phyloP scores from a whole-genome alignment of 148 eudicot species.

The Rhododendron henanense region DNA sequence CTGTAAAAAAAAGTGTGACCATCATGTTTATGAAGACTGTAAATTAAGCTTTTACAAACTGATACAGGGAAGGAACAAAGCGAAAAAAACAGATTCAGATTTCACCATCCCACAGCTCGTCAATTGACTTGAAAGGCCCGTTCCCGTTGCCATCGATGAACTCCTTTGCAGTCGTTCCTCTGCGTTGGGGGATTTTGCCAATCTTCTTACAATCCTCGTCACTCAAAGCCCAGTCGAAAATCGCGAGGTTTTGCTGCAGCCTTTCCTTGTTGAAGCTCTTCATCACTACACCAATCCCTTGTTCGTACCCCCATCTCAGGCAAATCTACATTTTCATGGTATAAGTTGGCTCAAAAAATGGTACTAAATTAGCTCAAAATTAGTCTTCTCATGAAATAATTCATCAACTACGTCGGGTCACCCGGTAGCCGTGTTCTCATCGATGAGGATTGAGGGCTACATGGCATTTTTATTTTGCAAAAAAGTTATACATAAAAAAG shows the following conservation, averaged over 20 bases:
- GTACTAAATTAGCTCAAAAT: too few relatives aligned
- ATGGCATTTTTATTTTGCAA: too few relatives aligned
- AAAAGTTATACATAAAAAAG: too few relatives aligned
- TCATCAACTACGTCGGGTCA: not conserved
- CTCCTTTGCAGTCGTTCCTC: not conserved
- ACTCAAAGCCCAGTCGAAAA: not conserved
- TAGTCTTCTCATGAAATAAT: not conserved
- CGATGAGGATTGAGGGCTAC: too few relatives aligned
- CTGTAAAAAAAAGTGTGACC: too few relatives aligned
- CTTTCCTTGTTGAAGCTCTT: not conserved
- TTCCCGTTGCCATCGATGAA: not conserved
- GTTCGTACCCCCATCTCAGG: not conserved
- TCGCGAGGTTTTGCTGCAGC: not conserved
- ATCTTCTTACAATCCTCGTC: not conserved
- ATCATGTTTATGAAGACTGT: not conserved
- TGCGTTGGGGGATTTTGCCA: not conserved
- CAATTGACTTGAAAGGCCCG: not conserved
- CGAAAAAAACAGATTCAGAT: not conserved
- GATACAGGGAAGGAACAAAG: not conserved
- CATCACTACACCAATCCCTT: not conserved
- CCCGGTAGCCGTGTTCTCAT: too few relatives aligned
- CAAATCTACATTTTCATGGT: not conserved
- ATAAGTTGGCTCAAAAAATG: not conserved
- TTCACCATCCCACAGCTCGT: not conserved
- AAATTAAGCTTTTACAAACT: not conserved